phyloP scores from a whole-genome alignment of 1,284 basidiomycete species.

The Phellopilus nigrolimitatus region DNA sequence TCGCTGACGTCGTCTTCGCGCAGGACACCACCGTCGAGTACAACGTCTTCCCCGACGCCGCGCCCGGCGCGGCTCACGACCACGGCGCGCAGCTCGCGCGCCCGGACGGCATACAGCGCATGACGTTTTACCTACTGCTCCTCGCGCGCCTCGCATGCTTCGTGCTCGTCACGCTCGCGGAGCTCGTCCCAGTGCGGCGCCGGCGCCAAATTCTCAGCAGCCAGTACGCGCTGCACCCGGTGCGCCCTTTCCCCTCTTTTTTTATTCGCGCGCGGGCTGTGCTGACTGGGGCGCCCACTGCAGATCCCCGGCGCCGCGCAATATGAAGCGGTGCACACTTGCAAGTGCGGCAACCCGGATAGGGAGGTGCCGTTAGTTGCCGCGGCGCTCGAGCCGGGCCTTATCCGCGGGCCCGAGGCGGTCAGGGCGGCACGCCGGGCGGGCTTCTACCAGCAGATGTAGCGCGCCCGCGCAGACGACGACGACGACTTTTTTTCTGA shows the following conservation, averaged over 20 bases:
- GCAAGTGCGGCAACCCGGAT: too few species aligned
- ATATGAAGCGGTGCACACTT: too few species aligned
- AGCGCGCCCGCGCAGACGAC: too few species aligned
- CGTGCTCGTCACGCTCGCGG: neutral
- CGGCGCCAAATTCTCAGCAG: neutral
- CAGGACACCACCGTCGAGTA: neutral
- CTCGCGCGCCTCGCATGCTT: constrained; percentile 1
- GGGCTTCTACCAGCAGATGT: constrained; percentile 1
- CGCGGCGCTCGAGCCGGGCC: neutral
- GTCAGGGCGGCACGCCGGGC: constrained; percentile 10
- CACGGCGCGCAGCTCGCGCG: neutral
- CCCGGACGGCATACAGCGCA: neutral
- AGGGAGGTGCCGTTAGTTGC: neutral
- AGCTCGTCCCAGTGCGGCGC: neutral
- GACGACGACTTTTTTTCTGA: too few species aligned
- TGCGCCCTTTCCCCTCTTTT: neutral
- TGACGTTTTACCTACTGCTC: neutral
- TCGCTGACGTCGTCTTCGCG: neutral
- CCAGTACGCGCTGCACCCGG: neutral
- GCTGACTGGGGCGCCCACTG: neutral
- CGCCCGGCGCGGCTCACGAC: neutral
- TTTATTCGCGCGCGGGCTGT: too few species aligned
- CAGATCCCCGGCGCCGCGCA: too few species aligned
- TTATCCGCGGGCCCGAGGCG: constrained; percentile 9
- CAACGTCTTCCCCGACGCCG: neutral